Evolutionary conservation across 805 yeast genomes (phyloP).

Genomic region (Yarrowia deformans): DNA sequence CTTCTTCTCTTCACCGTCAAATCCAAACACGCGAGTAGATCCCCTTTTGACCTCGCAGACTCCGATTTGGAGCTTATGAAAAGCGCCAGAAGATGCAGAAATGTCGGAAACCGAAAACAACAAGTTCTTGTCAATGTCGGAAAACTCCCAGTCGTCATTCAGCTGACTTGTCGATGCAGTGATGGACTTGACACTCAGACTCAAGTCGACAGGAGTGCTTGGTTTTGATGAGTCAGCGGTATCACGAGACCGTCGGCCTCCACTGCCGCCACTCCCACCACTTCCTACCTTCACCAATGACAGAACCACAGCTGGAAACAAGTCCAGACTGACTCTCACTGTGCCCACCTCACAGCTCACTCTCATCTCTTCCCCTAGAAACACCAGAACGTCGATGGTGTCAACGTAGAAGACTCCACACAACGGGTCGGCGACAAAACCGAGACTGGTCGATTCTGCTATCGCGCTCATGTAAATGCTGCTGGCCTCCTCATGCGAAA

Average conservation of each 20-base stretch:
- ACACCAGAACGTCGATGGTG: constrained; percentile 11
- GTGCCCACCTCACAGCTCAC: constrained; percentile 10
- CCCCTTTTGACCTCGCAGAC: constrained; percentile 23
- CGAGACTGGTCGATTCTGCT: constrained; percentile 44
- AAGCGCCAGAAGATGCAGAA: constrained; percentile 9
- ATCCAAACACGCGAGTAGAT: constrained; percentile 1
- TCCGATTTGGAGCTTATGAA: constrained; percentile 14
- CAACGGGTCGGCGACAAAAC: neutral
- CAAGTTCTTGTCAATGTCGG: neutral
- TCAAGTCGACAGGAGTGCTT: neutral
- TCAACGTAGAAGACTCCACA: constrained; percentile 10
- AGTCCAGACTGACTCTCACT: constrained; percentile 25
- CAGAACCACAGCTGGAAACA: constrained; percentile 10
- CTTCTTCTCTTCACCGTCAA: constrained; percentile 1
- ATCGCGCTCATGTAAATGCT: constrained; percentile 86
- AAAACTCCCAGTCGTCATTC: neutral
- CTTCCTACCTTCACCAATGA: constrained; percentile 4
- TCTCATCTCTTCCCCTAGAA: constrained; percentile 13
- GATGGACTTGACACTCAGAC: constrained; percentile 1
- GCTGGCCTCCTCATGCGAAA: constrained; percentile 71
- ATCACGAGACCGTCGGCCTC: neutral
- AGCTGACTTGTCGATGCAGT: constrained; percentile 8
- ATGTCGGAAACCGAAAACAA: neutral
- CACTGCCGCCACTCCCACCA: neutral
- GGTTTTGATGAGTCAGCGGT: neutral